Base-by-base conservation (phyloP, 768 basidiomycete species). In the Russula dissimulans region DNA sequence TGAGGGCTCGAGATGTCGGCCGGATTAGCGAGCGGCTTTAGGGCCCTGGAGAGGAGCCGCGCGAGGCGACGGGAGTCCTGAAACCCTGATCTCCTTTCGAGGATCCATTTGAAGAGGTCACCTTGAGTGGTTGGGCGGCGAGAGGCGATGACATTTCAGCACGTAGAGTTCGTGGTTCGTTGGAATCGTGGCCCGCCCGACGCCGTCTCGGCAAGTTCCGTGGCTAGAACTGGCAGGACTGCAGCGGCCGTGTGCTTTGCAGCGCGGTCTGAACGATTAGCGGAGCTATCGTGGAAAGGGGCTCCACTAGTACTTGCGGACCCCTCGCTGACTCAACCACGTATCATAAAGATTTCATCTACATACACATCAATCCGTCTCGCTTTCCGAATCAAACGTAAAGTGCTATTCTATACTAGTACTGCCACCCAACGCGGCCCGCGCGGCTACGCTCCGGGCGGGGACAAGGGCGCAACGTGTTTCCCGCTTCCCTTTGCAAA, bases 1-100 rank as follows among this genome's bases (percentile, higher is more conserved):
- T 95, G 93, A 1, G 94, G 94, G 68, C 90, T 92, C 2, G 93
- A 91, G 39, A 91, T 91, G 66, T 93, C 89, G 59, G 76, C 76
- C 0, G 78, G 72, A 64, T 66, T 32, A 15, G 56, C 31, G 46
- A 64, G 54, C 11, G 62, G 53, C 57, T 52, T 58, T 48, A 48
- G 29, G 62, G 48, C 10, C 43, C 54, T 18, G 64, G 56, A 17
- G 56, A 56, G 31, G 43, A n/a, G 18, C 51, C 18, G 7, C 56
- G 56, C 17, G 64, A 62, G 1, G 38, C 43, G 48, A 63, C 31
- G 12, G 61, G 61, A 5, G 62, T 64, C 39, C 46, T 47, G 8
- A 52, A 54, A 9, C 56, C 57, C 10, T 57, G 54, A 34, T 56
- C 57, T n/a, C 51, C 51, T 59, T 63, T 54, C 31, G 57, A 29